A percentile compares a stretch with the other conserved stretches of the same genome.
phyloP scores from a whole-genome alignment of 2,329 filamentous ascomycete species.

The Cordyceps pruinosa region DNA sequence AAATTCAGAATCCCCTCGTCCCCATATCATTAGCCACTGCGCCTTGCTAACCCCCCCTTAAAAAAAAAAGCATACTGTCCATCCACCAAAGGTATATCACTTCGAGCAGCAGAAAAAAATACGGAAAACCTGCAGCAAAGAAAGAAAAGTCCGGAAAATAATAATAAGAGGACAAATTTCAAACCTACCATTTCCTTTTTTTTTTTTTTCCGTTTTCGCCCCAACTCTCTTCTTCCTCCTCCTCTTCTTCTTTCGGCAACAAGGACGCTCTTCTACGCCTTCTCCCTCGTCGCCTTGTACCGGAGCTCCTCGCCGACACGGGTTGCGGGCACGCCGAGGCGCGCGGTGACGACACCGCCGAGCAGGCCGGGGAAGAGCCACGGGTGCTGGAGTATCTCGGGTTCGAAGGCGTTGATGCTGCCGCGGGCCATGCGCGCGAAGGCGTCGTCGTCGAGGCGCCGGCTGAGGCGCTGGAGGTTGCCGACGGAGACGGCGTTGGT shows the following conservation, averaged over 20 bases:
- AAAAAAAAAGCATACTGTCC: background rate
- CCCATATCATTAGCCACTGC: background rate
- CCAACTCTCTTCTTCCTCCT: no score
- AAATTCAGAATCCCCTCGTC: background rate
- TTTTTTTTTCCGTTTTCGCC: background rate
- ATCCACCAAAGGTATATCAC: conserved; percentile 1
- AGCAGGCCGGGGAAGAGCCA: conserved; percentile 84
- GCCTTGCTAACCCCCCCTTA: background rate
- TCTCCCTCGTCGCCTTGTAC: conserved; percentile 21
- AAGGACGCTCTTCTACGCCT: conserved; percentile 13
- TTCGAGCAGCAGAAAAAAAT: no score
- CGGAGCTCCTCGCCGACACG: conserved; percentile 18
- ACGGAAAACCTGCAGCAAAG: no score
- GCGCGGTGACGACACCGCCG: conserved; percentile 64
- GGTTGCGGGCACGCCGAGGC: conserved; percentile 55
- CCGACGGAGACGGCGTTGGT: conserved; percentile 81
- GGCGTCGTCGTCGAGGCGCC: conserved; percentile 57
- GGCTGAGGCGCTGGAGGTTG: conserved; percentile 77
- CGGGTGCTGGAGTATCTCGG: conserved; percentile 86
- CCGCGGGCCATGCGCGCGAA: conserved; percentile 62
- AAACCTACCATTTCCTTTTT: background rate
- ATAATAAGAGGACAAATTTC: background rate
- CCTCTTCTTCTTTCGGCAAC: background rate
- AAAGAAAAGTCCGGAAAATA: conserved; percentile 1
- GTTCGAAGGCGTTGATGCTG: conserved; percentile 79